Base-by-base conservation (phyloP, 169 alveolate genomes). In the Eimeria sp. region DNA sequence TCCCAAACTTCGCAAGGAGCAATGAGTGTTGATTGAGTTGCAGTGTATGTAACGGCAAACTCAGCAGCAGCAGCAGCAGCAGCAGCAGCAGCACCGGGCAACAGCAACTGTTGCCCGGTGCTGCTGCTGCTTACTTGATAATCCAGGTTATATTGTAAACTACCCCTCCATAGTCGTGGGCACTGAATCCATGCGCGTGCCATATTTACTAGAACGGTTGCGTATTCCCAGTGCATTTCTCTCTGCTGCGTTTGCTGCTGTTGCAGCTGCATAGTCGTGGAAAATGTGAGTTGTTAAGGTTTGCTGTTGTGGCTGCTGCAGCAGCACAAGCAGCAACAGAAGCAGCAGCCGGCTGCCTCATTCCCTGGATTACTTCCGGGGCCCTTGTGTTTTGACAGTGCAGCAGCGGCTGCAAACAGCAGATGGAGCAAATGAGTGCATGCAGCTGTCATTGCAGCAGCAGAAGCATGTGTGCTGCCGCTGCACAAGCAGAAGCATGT, bases 1-100 rank as follows among this genome's bases (percentile, higher is more conserved):
- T 84, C 92, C 7, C 92, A 84, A 34, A 22, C 92, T 16, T 84
- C 92, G 16, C 92, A 84, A 70, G 92, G 92, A 30, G 92, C 92
- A 16, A 84, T 84, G 92, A 84, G 92, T 84, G 92, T 84, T 0
- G 92, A 84, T 34, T 84, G 49, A 57, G 14, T n/a, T 80, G 89
- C 67, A n/a, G 45, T 51, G 11, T 30, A 13, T 43, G 58, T 22
- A 76, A 49, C 18, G 9, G 16, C 57, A 14, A 73, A 5, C 16
- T n/a, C 18, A 73, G 54, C 57, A 40, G 70, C 61, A 78, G 89
- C 89, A 82, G 73, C 89, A 80, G 54, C 45, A 51, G 49, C 73
- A 49, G 70, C 45, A 43, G 70, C 89, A 49, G 47, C 58, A 11
- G 65, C 54, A 6, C 43, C 75, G 22, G 75, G 75, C 75, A 25